Conservation (phyloP, 352 stramenopile species). For the Phytophthora foliorum region DNA sequence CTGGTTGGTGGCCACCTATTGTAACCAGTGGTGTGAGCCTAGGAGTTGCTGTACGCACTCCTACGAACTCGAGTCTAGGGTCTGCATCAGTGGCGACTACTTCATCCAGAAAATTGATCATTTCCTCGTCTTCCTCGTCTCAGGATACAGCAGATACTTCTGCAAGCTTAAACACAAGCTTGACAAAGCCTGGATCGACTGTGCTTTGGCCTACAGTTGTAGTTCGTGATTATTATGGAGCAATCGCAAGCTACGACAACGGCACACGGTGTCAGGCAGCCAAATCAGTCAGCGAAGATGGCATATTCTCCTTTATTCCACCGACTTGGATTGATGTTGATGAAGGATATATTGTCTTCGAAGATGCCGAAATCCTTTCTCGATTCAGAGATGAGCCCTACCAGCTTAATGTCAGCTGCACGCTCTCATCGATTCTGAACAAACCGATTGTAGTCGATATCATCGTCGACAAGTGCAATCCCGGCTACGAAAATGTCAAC, state of each 20-base stretch:
- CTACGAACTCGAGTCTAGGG: constrained; percentile 4
- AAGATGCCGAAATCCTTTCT: constrained; percentile 47
- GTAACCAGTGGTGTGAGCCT: constrained; percentile 74
- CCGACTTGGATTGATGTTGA: constrained; percentile 30
- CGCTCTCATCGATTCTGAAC: constrained; percentile 29
- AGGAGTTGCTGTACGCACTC: constrained; percentile 26
- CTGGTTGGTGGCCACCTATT: constrained; percentile 66
- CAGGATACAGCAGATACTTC: not conserved
- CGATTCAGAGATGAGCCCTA: constrained; percentile 46
- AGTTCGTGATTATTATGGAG: constrained; percentile 66
- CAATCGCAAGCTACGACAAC: constrained; percentile 62
- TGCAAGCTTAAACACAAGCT: constrained; percentile 8
- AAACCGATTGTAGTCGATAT: constrained; percentile 43
- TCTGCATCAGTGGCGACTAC: not conserved
- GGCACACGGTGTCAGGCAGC: constrained; percentile 39
- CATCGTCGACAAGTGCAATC: constrained; percentile 60
- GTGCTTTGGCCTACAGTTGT: constrained; percentile 71
- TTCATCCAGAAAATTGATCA: constrained; percentile 13
- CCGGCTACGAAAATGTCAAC: constrained; percentile 68
- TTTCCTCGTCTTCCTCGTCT: constrained; percentile 5
- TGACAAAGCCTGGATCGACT: constrained; percentile 26
- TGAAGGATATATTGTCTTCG: constrained; percentile 64
- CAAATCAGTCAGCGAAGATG: constrained; percentile 27
- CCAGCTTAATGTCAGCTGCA: constrained; percentile 54
- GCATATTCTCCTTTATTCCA: constrained; percentile 60